These are phyloP conservation scores for Mortierella antarctica DNA, from an alignment of 192 early-diverging fungal species.

Conservation along the genomic window DNA sequence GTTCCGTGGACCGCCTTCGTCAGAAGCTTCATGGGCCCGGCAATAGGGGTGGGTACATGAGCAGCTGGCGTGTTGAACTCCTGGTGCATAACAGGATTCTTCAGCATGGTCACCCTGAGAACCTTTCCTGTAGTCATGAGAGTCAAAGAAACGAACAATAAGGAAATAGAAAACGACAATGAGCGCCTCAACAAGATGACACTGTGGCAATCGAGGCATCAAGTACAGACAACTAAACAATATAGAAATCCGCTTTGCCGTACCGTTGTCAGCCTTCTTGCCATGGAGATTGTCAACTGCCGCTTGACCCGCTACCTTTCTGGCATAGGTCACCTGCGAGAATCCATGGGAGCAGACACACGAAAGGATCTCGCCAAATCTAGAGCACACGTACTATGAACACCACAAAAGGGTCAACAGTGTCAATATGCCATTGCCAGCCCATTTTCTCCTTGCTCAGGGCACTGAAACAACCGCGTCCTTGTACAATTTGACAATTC, in stretches of 20 bases:
- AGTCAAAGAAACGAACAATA: conserved; percentile 8
- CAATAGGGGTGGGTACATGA: conserved; percentile 20
- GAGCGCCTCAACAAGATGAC: neutral
- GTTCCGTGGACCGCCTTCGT: conserved; percentile 47
- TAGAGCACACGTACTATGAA: conserved; percentile 33
- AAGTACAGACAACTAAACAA: neutral
- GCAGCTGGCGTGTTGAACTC: neutral
- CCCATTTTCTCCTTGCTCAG: neutral
- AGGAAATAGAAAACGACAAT: neutral
- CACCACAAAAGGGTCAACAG: neutral
- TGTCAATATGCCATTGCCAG: neutral
- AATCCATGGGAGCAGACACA: conserved; percentile 41
- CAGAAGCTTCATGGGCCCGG: conserved; percentile 50
- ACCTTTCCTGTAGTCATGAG: conserved; percentile 16
- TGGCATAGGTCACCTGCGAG: conserved; percentile 41
- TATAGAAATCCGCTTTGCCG: neutral
- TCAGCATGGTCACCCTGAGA: conserved; percentile 33
- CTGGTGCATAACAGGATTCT: conserved; percentile 33
- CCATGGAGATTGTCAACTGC: conserved; percentile 39
- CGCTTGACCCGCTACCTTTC: conserved; percentile 33
- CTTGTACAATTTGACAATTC: neutral
- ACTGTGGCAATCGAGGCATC: neutral
- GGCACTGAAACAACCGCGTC: neutral
- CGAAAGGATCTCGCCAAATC: conserved; percentile 45
- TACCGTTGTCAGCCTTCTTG: conserved; percentile 49